Evolutionary conservation across 495 filamentous ascomycete species (phyloP).

Genomic region (Xylaria venustula): DNA sequence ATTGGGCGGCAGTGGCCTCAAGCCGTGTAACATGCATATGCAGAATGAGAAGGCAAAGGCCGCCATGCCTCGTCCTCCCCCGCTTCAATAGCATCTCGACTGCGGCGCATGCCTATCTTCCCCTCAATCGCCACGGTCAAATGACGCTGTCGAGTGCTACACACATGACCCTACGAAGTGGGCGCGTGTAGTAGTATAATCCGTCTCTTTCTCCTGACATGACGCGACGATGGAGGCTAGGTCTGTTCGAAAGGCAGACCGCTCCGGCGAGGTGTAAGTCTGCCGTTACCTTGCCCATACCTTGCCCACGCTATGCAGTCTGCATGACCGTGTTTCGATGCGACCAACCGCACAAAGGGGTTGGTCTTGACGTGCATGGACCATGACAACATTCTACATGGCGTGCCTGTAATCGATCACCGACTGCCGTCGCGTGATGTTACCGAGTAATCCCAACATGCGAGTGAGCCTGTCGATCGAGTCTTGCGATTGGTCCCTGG

Average conservation of each 20-base stretch:
- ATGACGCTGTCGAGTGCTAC: neutral
- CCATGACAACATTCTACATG: conserved; percentile 5
- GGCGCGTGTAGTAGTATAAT: neutral
- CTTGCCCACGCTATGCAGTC: neutral
- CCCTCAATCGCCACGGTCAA: conserved; percentile 1
- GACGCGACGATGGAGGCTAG: neutral
- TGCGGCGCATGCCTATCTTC: neutral
- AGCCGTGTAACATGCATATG: conserved; percentile 12
- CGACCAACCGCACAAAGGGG: neutral
- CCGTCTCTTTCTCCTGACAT: neutral
- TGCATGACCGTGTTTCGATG: neutral
- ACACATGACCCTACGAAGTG: neutral
- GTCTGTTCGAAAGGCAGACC: neutral
- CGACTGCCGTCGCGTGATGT: neutral
- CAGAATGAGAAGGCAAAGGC: neutral
- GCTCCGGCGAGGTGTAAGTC: neutral
- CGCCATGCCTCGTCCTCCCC: neutral
- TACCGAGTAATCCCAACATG: neutral
- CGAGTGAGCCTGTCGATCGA: neutral
- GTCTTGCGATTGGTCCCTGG: neutral
- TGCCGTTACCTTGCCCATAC: no score
- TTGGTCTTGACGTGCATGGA: neutral
- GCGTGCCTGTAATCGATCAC: neutral
- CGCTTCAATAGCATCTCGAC: neutral
- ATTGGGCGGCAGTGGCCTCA: neutral